A percentile compares a stretch with the other conserved stretches of the same genome.
Evolutionary conservation across 1,139 yeast species (phyloP).

Genomic region (Debaryomycetaceae sp.): DNA sequence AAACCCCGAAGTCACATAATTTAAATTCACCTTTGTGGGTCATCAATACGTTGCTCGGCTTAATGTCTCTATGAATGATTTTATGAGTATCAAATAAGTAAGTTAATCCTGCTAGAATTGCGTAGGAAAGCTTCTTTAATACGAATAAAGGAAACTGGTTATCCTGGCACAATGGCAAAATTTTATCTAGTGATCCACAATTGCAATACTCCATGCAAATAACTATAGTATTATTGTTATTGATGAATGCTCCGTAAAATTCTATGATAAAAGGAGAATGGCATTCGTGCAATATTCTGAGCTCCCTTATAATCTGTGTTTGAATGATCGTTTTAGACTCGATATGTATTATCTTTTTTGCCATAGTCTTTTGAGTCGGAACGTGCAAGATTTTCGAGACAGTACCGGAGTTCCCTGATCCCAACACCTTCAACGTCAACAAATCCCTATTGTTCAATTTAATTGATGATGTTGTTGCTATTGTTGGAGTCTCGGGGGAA

Average conservation of each 20-base stretch:
- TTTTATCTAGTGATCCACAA: constrained; percentile 86
- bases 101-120: constrained; percentile 76
- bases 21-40: constrained; percentile 79
- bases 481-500: constrained; percentile 20
- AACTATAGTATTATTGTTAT: constrained; percentile 62
- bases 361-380: constrained; percentile 87
- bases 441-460: constrained; percentile 66
- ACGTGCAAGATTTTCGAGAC: constrained; percentile 85
- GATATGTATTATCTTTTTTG: constrained; percentile 81
- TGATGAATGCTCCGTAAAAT: constrained; percentile 83
- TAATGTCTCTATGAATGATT: constrained; percentile 88
- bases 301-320: constrained; percentile 82
- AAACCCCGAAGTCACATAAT: constrained; percentile 91
- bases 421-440: constrained; percentile 70
- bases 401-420: constrained; percentile 92
- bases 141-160: constrained; percentile 56
- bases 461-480: constrained; percentile 32
- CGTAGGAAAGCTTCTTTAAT: constrained; percentile 68
- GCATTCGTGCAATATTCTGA: constrained; percentile 88
- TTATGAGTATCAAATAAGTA: constrained; percentile 79
- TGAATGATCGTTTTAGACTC: constrained; percentile 81
- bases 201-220: constrained; percentile 96
- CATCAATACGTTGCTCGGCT: constrained; percentile 70
- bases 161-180: constrained; percentile 50
- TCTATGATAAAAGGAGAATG: constrained; percentile 79